These are phyloP conservation scores for Amaranthus palmeri DNA, from an alignment of 148 eudicot genomes.

Conservation along the genomic window DNA sequence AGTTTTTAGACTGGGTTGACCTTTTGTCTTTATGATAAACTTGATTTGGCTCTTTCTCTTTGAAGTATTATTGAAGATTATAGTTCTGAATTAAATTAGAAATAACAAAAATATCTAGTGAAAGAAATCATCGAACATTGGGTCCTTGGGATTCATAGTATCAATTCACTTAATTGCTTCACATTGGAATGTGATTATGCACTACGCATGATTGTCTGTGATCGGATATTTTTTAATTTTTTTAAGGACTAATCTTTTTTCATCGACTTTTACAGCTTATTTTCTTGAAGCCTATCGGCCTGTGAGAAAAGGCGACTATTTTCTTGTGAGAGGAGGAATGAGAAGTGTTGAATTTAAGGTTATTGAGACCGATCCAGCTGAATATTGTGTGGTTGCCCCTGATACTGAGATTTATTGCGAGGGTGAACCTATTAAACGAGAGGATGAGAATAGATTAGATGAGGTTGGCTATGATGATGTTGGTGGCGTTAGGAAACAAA, in stretches of 20 bases:
- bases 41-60: no score
- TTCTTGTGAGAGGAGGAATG: slow-evolving; percentile 46
- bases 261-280: slow-evolving; percentile 21
- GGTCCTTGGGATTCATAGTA: no score
- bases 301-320: slow-evolving; percentile 37
- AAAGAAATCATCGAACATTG: no score
- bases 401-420: slow-evolving; percentile 44
- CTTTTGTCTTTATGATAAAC: not conserved
- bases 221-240: not conserved
- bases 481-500: slow-evolving; percentile 44
- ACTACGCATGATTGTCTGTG: not conserved
- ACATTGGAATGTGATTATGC: no score
- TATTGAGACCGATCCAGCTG: slow-evolving; percentile 42
- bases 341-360: slow-evolving; percentile 45
- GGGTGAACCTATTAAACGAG: slow-evolving; percentile 43
- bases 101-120: no score
- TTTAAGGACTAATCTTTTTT: not conserved
- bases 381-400: slow-evolving; percentile 43
- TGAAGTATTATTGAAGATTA: not conserved
- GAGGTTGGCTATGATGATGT: slow-evolving; percentile 50
- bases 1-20: no score
- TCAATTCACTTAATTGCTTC: no score
- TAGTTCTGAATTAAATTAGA: no score
- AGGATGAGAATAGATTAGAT: slow-evolving; percentile 40
- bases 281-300: slow-evolving; percentile 41